These are phyloP conservation scores for Breviolum minutum DNA, from an alignment of 73 alveolate genomes.

Conservation along the genomic window DNA sequence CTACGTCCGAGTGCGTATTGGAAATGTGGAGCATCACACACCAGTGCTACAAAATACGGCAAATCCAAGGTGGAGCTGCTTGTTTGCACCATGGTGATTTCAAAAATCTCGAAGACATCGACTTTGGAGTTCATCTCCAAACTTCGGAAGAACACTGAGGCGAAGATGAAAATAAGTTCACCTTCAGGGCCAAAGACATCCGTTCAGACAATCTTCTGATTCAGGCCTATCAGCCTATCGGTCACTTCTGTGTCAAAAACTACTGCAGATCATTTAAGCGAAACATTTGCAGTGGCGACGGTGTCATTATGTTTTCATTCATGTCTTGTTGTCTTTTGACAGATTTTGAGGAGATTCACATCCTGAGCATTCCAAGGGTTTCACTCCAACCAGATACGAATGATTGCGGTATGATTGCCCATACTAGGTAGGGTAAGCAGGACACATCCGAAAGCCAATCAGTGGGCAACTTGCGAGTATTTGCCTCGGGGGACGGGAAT, in stretches of 20 bases:
- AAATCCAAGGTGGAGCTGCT: constrained; percentile 15
- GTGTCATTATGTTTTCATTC: too few species aligned
- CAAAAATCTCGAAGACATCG: neutral
- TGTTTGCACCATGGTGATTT: neutral
- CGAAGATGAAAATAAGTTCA: constrained; percentile 69
- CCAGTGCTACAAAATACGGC: neutral
- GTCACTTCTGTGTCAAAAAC: too few species aligned
- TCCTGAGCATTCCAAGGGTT: neutral
- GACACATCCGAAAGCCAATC: too few species aligned
- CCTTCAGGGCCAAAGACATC: constrained; percentile 42
- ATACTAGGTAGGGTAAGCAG: too few species aligned
- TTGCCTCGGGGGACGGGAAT: too few species aligned
- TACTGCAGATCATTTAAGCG: too few species aligned
- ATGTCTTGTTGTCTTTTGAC: too few species aligned
- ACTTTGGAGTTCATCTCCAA: neutral
- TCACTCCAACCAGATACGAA: too few species aligned
- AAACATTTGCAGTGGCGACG: too few species aligned
- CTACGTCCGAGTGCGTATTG: constrained; percentile 37
- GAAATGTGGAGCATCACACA: constrained; percentile 37
- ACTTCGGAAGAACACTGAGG: neutral
- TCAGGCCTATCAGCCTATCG: neutral
- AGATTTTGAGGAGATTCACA: neutral
- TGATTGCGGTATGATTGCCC: too few species aligned
- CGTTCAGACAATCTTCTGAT: neutral
- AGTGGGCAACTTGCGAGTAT: too few species aligned